Percentiles rank a stretch among this genome's conserved stretches.
Evolutionary conservation across 1,284 basidiomycete genomes (phyloP).

Genomic region (Trichosporon ovoides): DNA sequence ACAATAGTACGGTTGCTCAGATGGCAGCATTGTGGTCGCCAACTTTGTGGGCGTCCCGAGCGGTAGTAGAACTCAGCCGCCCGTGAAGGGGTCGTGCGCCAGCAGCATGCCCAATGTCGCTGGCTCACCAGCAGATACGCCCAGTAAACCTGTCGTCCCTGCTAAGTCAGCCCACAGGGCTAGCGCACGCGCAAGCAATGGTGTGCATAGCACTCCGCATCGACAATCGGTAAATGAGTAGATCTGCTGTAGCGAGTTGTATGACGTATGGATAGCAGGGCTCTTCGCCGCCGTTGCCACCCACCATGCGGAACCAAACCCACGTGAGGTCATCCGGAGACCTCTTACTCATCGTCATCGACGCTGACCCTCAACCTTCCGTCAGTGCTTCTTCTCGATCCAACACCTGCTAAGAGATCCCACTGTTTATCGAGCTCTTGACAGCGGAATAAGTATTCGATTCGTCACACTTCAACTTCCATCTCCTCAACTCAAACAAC

Average conservation of each 20-base stretch:
- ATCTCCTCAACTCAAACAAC: not conserved
- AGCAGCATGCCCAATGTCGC: not conserved
- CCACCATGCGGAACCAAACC: not conserved
- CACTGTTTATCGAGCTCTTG: not conserved
- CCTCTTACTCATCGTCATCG: conserved; percentile 4
- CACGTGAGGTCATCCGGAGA: not conserved
- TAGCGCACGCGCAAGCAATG: not conserved
- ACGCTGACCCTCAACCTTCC: not conserved
- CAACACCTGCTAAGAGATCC: not conserved
- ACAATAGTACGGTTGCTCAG: conserved; percentile 38
- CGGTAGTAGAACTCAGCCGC: not conserved
- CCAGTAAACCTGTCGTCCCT: not conserved
- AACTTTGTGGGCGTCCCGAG: conserved; percentile 20
- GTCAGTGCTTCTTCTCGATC: not conserved
- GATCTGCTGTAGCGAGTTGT: not conserved
- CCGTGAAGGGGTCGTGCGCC: too few species aligned
- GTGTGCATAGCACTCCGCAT: not conserved
- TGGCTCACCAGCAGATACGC: not conserved
- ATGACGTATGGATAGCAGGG: not conserved
- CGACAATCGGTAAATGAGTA: not conserved
- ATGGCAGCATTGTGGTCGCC: conserved; percentile 36
- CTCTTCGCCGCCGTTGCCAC: not conserved
- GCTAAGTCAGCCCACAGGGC: not conserved
- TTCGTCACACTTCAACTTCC: not conserved
- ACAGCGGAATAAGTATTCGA: not conserved